These are phyloP conservation scores for Orbilia brochopaga DNA, from an alignment of 2,329 filamentous ascomycete genomes.

Conservation along the genomic window DNA sequence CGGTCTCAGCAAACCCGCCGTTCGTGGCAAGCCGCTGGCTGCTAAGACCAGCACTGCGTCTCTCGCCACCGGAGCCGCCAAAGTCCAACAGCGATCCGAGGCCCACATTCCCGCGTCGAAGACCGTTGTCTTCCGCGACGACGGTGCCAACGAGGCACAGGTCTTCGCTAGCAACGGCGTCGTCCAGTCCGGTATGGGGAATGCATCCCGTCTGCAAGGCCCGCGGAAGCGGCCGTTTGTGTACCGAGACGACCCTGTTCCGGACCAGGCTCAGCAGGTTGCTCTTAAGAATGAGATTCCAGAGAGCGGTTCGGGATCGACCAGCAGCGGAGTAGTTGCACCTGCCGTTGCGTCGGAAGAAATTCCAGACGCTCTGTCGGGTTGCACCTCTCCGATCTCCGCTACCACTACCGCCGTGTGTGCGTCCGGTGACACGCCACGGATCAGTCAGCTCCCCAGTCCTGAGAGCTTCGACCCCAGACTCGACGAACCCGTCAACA, in stretches of 20 bases:
- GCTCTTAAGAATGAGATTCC: neutral
- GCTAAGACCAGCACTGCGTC: slow-evolving; percentile 36
- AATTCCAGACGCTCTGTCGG: neutral
- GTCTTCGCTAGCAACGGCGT: neutral
- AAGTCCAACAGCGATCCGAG: slow-evolving; percentile 7
- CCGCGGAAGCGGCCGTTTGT: slow-evolving; percentile 26
- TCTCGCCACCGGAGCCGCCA: slow-evolving; percentile 22
- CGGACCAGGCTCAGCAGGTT: neutral
- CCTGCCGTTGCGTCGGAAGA: neutral
- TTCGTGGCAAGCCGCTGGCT: slow-evolving; percentile 38
- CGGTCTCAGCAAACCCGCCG: slow-evolving; percentile 28
- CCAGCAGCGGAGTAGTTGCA: neutral
- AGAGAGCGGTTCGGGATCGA: neutral
- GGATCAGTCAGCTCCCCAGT: neutral
- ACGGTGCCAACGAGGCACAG: slow-evolving; percentile 12
- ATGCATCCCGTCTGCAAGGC: slow-evolving; percentile 7
- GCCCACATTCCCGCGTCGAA: slow-evolving; percentile 15
- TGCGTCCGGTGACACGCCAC: neutral
- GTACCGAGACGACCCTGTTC: slow-evolving; percentile 27
- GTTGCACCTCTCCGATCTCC: neutral
- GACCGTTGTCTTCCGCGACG: slow-evolving; percentile 24
- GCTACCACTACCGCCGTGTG: neutral
- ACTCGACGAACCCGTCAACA: neutral
- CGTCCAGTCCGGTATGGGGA: neutral
- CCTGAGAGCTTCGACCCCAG: neutral